Evolutionary conservation across 257 asterid species (phyloP), one percentile per base, ranked within the genome.

Genomic region (Solanum ossicruentum): DNA sequence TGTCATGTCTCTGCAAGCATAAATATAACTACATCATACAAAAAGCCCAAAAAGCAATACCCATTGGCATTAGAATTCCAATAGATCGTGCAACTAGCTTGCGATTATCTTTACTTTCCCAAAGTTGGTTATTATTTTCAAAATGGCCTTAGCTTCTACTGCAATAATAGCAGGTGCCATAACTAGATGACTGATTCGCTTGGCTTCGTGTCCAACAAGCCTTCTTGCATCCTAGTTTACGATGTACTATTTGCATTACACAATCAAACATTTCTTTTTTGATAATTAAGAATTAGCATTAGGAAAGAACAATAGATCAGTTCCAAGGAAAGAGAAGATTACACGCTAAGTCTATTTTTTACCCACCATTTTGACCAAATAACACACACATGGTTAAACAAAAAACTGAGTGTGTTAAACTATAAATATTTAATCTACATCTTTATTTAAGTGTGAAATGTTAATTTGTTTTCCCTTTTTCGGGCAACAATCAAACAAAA

Each of bases 1-100:
- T 95, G 89, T 97, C 98, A 92, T 97, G 99, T 87, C 92, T 94
- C 99, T 95, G 98, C 91, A 91, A 82, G 85, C 82, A 73, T 28
- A 73, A 55, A 88, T 16, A 85, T 66, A 91, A 88, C 55, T 77
- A 54, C 7, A 80, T 87, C 83, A 87, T 49, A 85, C 47, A 85
- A 85, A 83, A 82, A 81, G 39, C 23, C 67, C 81, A 21, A 65
- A 60, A 56, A 81, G 26, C 56, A 54, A 54, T 54, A 82, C 3
- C 16, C 61, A 18, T 52, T 3, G 1, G 45, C 47, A 9, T 51
- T 51, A 51, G 65, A 39, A 60, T 10, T 28, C 21, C 61, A 58
- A 77, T 23, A 49, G 23, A 12, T 49, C 26, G 61, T 75, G 45
- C 82, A 23, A 26, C 61, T 26, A 51, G 26, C 57, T 77, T 10